Evolutionary conservation across 768 basidiomycete species (phyloP), one percentile per base, ranked within the genome.

Genomic region (Tulasnella sp.): DNA sequence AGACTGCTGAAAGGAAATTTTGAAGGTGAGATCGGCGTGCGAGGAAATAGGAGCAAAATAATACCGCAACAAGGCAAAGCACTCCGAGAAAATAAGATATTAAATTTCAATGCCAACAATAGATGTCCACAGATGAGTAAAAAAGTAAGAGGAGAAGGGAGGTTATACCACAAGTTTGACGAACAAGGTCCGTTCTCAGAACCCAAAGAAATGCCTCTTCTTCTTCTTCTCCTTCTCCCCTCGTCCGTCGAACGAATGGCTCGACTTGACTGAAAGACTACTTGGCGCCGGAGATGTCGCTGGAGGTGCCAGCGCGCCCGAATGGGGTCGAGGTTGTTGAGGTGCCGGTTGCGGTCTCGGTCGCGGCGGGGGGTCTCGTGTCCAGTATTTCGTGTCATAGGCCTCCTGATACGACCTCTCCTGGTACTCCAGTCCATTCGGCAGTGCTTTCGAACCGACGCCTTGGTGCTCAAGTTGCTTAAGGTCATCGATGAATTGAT

Each of bases 381-480:
- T 88, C 81, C 86, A 91, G 84, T 93, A 95, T 80, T 88, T 89
- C 82, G 91, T 88, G 80, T 95, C 93, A 79, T 94, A 94, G 80
- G 87, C 90, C 67, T 90, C 90, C 83, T 95, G 93, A 81, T 86
- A 89, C 2, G 90, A 83, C 75, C 89, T 85, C 73, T 54, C 77
- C 49, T 64, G 67, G 68, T 77, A 77, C 69, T 78, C 76, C 31
- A 78, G 78, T 14, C 76, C 78, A 22, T 71, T 71, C 2, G 80
- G 91, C 38, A 89, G 78, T 19, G 89, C 86, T 74, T 85, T 86
- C 7, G 92, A 94, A 25, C 95, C 96, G 29, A 92, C 88, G 8
- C 96, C 96, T n/a, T 90, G 90, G 38, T 94, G 85, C 64, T 95
- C 95, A 19, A 99, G 86, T 25, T 91, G 90, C 82, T 92, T 92